Base-by-base conservation (phyloP, 2,329 filamentous ascomycete species). In the Annulohypoxylon truncatum region DNA sequence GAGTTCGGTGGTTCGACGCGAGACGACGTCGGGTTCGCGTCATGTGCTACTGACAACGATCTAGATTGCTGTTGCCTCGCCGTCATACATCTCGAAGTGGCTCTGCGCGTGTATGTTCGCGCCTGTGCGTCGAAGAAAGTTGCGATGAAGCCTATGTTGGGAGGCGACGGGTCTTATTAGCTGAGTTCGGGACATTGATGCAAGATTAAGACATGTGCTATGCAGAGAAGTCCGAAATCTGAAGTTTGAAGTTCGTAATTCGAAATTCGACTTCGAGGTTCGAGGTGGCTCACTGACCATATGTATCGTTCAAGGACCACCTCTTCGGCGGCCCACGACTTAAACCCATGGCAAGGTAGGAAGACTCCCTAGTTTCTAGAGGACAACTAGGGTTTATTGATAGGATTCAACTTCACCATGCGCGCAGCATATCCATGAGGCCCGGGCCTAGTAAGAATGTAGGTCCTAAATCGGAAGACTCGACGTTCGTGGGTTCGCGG, bases 251-350 rank as follows among this genome's bases (percentile, higher is more conserved):
- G 15, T 2, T 24, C n/a, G n/a, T n/a, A n/a, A n/a, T n/a, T n/a
- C n/a, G n/a, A n/a, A n/a, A n/a, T n/a, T n/a, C n/a, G n/a, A n/a
- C n/a, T n/a, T n/a, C n/a, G n/a, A n/a, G n/a, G n/a, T n/a, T n/a
- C n/a, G n/a, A n/a, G n/a, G n/a, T n/a, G 20, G 9, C 5, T 12
- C 9, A 69, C 66, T 66, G 26, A 78, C 76, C 75, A 67, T 78
- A 78, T 9, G 73, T 77, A 70, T 78, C 76, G 33, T 72, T 69
- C 52, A 78, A 66, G 38, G 76, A 78, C 76, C 76, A 78, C 52
- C 70, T 68, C 66, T 72, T 75, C 8, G 72, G 66, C 38, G 70
- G 68, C 38, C 70, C 64, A 46, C 69, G 67, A 50, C 64, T 29
- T 13, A 77, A 64, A 54, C 67, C 64, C 76, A 77, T 77, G 2